Percentiles rank a stretch among this genome's conserved stretches.
Conservation (phyloP, 306 rosid species). For the Cucurbita pepo region DNA sequence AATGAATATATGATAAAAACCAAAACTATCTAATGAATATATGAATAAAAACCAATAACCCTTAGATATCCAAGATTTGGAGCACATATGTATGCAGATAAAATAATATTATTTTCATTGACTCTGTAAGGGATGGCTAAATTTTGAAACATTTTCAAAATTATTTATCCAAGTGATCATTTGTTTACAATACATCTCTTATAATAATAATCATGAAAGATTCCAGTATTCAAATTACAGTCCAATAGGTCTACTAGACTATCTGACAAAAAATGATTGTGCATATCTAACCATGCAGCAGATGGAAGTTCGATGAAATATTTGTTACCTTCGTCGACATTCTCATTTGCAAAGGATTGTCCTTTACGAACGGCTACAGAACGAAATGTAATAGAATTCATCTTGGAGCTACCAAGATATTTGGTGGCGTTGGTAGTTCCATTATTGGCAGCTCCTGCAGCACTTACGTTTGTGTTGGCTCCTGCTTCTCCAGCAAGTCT, state of each 20-base stretch:
- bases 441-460: slow-evolving; percentile 44
- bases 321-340: slow-evolving; percentile 59
- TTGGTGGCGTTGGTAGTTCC: slow-evolving; percentile 67
- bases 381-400: slow-evolving; percentile 58
- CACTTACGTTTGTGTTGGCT: slow-evolving; percentile 39
- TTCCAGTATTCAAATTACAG: not conserved
- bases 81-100: not conserved
- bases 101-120: not conserved
- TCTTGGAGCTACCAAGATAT: slow-evolving; percentile 74
- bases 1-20: not conserved
- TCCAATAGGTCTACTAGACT: not conserved
- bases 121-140: not conserved
- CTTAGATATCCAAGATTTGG: not conserved
- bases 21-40: not conserved
- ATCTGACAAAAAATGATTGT: not conserved
- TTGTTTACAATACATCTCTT: not conserved
- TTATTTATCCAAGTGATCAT: not conserved
- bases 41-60: not conserved
- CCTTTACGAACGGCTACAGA: slow-evolving; percentile 56
- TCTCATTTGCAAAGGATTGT: slow-evolving; percentile 78
- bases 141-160: not conserved
- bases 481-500: slow-evolving; percentile 70
- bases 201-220: not conserved
- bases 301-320: not conserved
- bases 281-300: not conserved